These are phyloP conservation scores for Diaporthe citrichinensis DNA, from an alignment of 2,329 filamentous ascomycete genomes.

Conservation along the genomic window DNA sequence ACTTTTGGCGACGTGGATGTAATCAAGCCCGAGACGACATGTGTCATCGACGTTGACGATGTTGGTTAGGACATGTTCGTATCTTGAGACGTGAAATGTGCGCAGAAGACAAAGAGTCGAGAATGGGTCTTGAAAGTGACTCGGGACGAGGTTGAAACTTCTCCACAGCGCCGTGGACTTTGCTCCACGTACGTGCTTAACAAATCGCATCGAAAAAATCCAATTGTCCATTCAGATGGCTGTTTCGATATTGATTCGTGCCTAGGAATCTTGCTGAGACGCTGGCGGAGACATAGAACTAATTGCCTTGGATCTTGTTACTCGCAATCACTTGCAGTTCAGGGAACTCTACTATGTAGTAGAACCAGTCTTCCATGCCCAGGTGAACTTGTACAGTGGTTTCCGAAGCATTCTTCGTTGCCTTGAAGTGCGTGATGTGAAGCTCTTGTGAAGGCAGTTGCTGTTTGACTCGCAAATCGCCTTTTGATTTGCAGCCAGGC, in stretches of 20 bases:
- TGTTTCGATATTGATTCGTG: neutral
- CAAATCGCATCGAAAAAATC: neutral
- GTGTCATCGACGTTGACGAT: slow-evolving; percentile 1
- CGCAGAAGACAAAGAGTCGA: neutral
- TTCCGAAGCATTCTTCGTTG: neutral
- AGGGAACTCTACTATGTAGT: neutral
- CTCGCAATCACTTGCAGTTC: neutral
- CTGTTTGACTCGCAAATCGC: neutral
- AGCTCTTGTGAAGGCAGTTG: neutral
- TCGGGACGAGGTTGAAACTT: slow-evolving; percentile 20
- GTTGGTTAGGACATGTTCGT: neutral
- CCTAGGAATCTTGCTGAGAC: neutral
- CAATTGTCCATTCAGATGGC: neutral
- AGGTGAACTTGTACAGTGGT: neutral
- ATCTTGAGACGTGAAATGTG: slow-evolving; percentile 13
- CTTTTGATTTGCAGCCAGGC: neutral
- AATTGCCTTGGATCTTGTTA: neutral
- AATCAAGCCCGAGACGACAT: neutral
- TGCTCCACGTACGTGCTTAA: neutral
- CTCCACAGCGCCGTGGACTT: neutral
- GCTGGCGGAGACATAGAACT: neutral
- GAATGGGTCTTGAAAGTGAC: neutral
- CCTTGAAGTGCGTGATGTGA: neutral
- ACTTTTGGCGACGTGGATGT: neutral
- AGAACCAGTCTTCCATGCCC: neutral